phyloP scores from a whole-genome alignment of 139 green algal genomes.

The Closterium sp. region DNA sequence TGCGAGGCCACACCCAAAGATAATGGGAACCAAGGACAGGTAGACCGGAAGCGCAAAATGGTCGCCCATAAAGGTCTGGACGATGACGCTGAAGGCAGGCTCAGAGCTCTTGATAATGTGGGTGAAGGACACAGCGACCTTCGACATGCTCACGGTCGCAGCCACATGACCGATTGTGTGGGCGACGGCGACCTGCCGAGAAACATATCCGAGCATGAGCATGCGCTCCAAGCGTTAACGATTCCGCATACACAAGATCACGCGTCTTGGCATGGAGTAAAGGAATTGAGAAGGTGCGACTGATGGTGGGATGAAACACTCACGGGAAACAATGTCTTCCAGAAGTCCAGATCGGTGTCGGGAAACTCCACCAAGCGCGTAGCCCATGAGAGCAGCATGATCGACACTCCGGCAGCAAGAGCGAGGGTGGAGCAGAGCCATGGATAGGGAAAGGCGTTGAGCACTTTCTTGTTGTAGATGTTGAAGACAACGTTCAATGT shows the following conservation, averaged over 20 bases:
- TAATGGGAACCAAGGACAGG: conserved; percentile 86
- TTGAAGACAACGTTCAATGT: conserved; percentile 95
- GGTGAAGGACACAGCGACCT: conserved; percentile 94
- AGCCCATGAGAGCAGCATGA: conserved; percentile 42
- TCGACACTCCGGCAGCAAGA: conserved; percentile 33
- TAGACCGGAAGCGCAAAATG: conserved; percentile 79
- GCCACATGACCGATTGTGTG: conserved; percentile 95
- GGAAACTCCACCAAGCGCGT: conserved; percentile 19
- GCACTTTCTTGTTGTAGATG: conserved; percentile 66
- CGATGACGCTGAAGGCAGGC: conserved; percentile 91
- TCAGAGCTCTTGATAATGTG: conserved; percentile 82
- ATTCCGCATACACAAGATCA: background rate
- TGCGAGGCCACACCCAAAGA: conserved; percentile 59
- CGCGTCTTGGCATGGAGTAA: too few relatives aligned
- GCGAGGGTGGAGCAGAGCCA: conserved; percentile 51
- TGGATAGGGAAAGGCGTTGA: conserved; percentile 53
- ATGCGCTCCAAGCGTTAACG: background rate
- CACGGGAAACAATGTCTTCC: conserved; percentile 9
- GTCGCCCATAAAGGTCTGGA: conserved; percentile 77
- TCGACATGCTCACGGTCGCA: conserved; percentile 94
- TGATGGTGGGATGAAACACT: background rate
- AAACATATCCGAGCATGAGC: background rate
- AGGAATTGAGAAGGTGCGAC: too few relatives aligned
- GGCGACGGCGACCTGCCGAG: conserved; percentile 57
- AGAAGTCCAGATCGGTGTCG: conserved; percentile 32